Conservation (phyloP, 805 yeast species). For the Wickerhamiella azymoides region DNA sequence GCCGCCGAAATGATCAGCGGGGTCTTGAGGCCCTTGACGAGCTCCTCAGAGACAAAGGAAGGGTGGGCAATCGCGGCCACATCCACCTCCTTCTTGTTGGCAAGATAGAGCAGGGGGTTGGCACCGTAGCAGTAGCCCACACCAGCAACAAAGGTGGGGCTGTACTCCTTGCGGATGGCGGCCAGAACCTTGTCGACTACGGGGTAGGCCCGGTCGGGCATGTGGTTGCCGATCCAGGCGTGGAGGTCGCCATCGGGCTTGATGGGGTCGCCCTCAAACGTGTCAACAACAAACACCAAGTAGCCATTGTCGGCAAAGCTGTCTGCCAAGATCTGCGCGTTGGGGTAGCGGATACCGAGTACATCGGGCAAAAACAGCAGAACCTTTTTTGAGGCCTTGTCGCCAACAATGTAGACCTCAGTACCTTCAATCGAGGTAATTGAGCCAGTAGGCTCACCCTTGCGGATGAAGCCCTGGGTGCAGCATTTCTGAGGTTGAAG, state of each 20-base stretch:
- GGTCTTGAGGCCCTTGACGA: constrained; percentile 42
- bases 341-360: constrained; percentile 45
- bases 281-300: constrained; percentile 64
- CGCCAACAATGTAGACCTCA: constrained; percentile 39
- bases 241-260: constrained; percentile 9
- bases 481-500: constrained; percentile 24
- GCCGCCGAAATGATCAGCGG: constrained; percentile 68
- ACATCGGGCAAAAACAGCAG: constrained; percentile 55
- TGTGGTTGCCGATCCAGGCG: constrained; percentile 11
- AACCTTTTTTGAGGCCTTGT: constrained; percentile 33
- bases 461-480: constrained; percentile 20
- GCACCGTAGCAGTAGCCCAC: constrained; percentile 45
- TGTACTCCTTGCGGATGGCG: constrained; percentile 31
- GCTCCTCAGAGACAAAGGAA: constrained; percentile 52
- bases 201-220: constrained; percentile 24
- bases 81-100: constrained; percentile 30
- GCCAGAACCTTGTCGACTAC: constrained; percentile 37
- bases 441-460: constrained; percentile 21
- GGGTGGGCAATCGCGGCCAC: constrained; percentile 79
- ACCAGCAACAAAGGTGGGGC: constrained; percentile 31
- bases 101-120: constrained; percentile 25
- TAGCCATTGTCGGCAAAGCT: constrained; percentile 46
- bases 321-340: constrained; percentile 37
- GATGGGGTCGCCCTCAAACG: constrained; percentile 39
- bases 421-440: constrained; percentile 18